A percentile compares a stretch with the other conserved stretches of the same genome.
Conservation (phyloP, 192 early-diverging fungal species). For the Rhizophagus sp. region DNA sequence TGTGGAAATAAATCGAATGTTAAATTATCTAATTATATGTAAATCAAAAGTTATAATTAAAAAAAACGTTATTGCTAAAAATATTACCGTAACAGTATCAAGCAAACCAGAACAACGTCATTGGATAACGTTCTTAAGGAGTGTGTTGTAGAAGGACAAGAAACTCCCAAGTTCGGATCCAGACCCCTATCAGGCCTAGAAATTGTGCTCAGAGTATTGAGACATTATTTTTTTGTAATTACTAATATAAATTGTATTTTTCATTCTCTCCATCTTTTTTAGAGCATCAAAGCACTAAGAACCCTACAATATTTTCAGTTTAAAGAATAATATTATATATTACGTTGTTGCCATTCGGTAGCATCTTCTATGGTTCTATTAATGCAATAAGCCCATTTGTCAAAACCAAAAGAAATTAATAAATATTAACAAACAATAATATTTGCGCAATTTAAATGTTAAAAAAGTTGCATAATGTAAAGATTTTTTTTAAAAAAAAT, state of each 20-base stretch:
- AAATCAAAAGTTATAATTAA: not conserved
- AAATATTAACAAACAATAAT: too few species aligned
- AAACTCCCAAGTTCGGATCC: not conserved
- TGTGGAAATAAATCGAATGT: not conserved
- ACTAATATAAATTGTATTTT: too few species aligned
- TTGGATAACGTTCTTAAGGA: not conserved
- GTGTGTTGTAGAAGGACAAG: not conserved
- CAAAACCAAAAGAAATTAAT: conserved; percentile 2
- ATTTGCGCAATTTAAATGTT: too few species aligned
- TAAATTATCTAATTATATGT: not conserved
- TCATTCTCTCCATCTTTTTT: too few species aligned
- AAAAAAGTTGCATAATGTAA: too few species aligned
- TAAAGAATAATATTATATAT: not conserved
- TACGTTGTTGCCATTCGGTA: not conserved
- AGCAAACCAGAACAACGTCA: not conserved
- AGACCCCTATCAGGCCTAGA: too few species aligned
- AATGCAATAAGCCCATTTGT: not conserved
- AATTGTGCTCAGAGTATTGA: too few species aligned
- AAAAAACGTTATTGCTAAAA: not conserved
- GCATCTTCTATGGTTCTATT: not conserved
- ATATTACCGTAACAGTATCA: too few species aligned
- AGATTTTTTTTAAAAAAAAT: too few species aligned
- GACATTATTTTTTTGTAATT: too few species aligned
- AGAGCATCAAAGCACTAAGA: not conserved
- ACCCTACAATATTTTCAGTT: not conserved